Base-by-base conservation (phyloP, 768 basidiomycete species). In the Pisolithus tinctorius region DNA sequence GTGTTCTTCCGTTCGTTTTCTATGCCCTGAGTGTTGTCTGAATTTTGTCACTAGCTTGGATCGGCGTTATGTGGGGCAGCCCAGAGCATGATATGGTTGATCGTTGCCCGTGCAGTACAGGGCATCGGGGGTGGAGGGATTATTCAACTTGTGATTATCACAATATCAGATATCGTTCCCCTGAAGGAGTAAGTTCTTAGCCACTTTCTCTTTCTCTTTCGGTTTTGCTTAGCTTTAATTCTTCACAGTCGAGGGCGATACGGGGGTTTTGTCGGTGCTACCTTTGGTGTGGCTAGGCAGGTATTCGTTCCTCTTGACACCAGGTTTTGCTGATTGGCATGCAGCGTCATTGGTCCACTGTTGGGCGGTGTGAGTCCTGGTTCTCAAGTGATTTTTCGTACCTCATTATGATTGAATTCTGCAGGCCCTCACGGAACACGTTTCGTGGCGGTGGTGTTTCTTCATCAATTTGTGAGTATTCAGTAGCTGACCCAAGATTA, bases 71-170 rank as follows among this genome's bases (percentile, higher is more conserved):
- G 87, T 58, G 89, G 89, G 13, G 84, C 87, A 0, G 88, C 90
- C 0, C 84, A 92, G 63, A 81, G 49, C 50, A 84, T 92, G 79
- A 76, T 71, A 2, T 88, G 86, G 90, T 70, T 93, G 14, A 81
- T 90, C 31, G 73, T 86, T 0, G 79, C 78, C 40, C 79, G 90
- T 56, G 89, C 87, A 2, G 71, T 93, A 3, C 90, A 92, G 63
- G 90, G 90, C 8, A 81, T 92, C 29, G 90, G 90, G 25, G 88
- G 87, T 6, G 88, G 87, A 9, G 88, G 86, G 4, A 84, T 90
- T 53, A 71, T 89, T 14, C 86, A 87, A 60, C 70, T 89, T 55
- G 84, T 86, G 6, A 78, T 84, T 46, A 90, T 91, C 58, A 86
- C 81, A 2, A 82, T 90, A 40, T 81, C 84, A 41, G 92, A 94